Evolutionary conservation across 345 rosid genomes (phyloP), one percentile per base, ranked within the genome.

Genomic region (Erysimum cheiranthoides): DNA sequence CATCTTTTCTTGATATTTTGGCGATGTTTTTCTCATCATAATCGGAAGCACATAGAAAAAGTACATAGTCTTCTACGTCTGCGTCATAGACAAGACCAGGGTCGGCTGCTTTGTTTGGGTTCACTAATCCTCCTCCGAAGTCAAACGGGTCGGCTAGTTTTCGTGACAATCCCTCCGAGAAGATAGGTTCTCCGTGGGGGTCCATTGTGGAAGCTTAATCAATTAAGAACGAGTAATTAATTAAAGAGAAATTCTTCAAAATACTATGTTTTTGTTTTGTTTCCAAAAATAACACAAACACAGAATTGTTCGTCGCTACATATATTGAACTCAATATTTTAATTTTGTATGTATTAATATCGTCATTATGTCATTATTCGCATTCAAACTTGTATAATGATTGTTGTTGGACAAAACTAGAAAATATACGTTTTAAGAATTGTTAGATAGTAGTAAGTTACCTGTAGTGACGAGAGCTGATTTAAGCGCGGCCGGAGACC

Each of bases 71-170:
- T 11, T 75, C 63, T 2, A 76, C 77, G 10, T 62, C 56, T 14
- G 85, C 76, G n/a, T 88, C 91, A 60, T 86, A 86, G 3, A 91
- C 66, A 10, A 91, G 78, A 34, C 92, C 90, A 0, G 89, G 89
- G n/a, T 80, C 70, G 16, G 73, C 67, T 21, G 92, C 92, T 32
- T 66, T 73, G 2, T 84, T 71, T 4, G 90, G 88, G 73, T 83
- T 80, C 4, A 86, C 83, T 51, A 86, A 84, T 9, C 88, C 92
- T 8, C 86, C 81, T 8, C 97, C 97, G 10, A 27, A 73, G 39
- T 84, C 84, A 9, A 86, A 85, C 21, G 85, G 35, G 36, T 85
- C 78, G 1, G 90, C 85, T 12, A 78, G 85, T 27, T 77, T 54
- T 0, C 30, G 47, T 18, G 73, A 43, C 6, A 68, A 65, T 3